Conservation (phyloP, 768 basidiomycete genomes). For the Tulasnella sp. region DNA sequence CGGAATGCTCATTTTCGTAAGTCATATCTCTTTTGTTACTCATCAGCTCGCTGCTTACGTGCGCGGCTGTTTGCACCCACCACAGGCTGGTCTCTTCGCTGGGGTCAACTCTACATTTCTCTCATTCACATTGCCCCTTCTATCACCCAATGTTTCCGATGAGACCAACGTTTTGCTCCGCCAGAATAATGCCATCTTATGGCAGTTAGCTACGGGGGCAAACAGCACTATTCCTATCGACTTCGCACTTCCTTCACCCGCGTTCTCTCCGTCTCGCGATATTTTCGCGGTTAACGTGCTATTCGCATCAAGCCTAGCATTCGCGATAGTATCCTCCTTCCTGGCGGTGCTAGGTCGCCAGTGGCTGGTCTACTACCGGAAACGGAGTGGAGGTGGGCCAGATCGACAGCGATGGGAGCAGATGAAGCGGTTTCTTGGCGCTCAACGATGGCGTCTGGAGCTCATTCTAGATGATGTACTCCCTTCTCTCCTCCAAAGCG, state of each 20-base stretch:
- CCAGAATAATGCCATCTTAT: background rate
- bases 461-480: background rate
- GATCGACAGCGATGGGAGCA: background rate
- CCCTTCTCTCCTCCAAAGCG: background rate
- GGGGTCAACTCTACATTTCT: background rate
- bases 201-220: background rate
- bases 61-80: background rate
- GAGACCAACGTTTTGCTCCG: background rate
- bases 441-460: background rate
- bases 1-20: background rate
- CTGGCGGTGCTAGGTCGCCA: background rate
- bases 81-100: background rate
- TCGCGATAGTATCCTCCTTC: background rate
- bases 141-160: background rate
- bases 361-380: background rate
- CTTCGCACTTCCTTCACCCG: background rate
- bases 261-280: background rate
- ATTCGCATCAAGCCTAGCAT: background rate
- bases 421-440: background rate
- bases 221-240: background rate
- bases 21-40: background rate
- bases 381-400: background rate
- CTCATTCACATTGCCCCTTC: background rate
- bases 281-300: background rate
- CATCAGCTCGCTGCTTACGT: background rate